Conservation (phyloP, 257 asterid species). For the Osmanthus fragrans region DNA sequence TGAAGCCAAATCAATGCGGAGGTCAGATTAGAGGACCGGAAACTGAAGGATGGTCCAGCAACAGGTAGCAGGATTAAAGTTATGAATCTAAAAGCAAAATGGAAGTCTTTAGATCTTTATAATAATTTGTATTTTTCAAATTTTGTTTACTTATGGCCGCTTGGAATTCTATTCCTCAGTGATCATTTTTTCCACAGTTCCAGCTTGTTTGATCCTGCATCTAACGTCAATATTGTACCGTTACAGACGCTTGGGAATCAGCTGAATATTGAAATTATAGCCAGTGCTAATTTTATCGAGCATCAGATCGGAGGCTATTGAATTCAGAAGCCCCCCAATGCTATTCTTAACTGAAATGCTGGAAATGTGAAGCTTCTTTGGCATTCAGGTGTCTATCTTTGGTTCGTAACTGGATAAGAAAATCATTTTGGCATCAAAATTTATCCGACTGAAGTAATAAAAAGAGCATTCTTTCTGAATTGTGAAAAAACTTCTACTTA, state of each 20-base stretch:
- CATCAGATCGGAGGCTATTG: conserved; percentile 7
- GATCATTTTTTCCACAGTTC: too few species aligned
- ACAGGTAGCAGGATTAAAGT: conserved; percentile 40
- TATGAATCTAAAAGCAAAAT: neutral
- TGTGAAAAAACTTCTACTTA: conserved; percentile 7
- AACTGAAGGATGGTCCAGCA: conserved; percentile 36
- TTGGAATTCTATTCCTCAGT: too few species aligned
- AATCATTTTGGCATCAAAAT: conserved; percentile 13
- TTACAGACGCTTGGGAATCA: conserved; percentile 45
- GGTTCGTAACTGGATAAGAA: neutral
- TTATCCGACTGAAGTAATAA: neutral
- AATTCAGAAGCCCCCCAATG: neutral
- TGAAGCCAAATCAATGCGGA: conserved; percentile 63
- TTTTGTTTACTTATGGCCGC: too few species aligned
- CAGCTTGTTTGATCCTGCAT: neutral
- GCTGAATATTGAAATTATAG: conserved; percentile 11
- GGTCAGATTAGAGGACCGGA: conserved; percentile 39
- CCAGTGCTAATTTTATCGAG: neutral
- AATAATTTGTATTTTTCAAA: neutral
- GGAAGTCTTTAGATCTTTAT: neutral
- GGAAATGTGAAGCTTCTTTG: neutral
- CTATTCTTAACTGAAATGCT: too few species aligned
- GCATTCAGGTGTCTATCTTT: neutral
- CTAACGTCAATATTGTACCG: neutral
- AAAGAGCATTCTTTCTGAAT: conserved; percentile 1